These are phyloP conservation scores for Barnettozyma wickerhamii DNA, from an alignment of 805 yeast genomes.

Conservation along the genomic window DNA sequence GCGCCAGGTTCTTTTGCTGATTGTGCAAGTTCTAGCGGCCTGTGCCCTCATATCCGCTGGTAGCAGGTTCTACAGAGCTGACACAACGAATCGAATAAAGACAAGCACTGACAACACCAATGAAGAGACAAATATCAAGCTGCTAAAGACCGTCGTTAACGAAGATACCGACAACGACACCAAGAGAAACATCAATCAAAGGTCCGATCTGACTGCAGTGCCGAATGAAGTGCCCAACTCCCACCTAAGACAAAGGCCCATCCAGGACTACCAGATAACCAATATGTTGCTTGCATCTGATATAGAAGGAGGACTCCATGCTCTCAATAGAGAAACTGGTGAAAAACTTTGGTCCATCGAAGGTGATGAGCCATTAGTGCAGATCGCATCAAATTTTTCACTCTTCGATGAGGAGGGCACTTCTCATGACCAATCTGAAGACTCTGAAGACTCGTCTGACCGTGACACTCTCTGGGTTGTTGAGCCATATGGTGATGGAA, in stretches of 20 bases:
- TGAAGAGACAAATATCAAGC: background rate
- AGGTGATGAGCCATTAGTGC: conserved; percentile 60
- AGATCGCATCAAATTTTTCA: conserved; percentile 26
- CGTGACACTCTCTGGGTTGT: conserved; percentile 69
- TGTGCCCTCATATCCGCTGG: conserved; percentile 8
- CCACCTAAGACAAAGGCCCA: conserved; percentile 31
- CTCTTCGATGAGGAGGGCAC: conserved; percentile 7
- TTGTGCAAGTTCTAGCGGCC: background rate
- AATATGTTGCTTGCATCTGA: conserved; percentile 69
- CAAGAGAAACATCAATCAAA: background rate
- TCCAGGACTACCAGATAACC: conserved; percentile 68
- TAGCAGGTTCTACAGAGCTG: background rate
- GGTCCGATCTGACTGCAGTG: conserved; percentile 3
- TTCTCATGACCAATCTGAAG: background rate
- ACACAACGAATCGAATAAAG: background rate
- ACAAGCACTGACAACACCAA: background rate
- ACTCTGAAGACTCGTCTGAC: conserved; percentile 11
- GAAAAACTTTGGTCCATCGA: conserved; percentile 70
- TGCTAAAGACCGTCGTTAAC: background rate
- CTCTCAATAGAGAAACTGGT: conserved; percentile 72
- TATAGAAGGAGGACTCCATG: conserved; percentile 84
- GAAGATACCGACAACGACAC: background rate
- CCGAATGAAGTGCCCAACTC: background rate
- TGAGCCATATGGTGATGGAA: conserved; percentile 86
- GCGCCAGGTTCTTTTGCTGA: background rate